Evolutionary conservation across 129 eudicot species (phyloP).

Genomic region (Helianthus annuus): DNA sequence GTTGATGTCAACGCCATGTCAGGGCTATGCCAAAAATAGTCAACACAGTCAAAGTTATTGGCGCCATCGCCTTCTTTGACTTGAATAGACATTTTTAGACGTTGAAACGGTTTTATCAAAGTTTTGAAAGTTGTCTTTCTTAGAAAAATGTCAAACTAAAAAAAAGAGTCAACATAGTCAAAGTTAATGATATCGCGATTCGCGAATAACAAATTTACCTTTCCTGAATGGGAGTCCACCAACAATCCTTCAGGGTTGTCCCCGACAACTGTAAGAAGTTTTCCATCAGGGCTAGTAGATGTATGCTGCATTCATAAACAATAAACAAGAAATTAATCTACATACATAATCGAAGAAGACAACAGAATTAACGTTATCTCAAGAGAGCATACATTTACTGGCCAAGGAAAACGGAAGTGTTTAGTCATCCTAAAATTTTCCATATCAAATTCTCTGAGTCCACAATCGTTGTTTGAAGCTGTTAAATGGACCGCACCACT

Average conservation of each 20-base stretch:
- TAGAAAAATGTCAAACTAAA: not conserved
- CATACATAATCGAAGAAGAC: not conserved
- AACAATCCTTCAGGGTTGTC: constrained; percentile 69
- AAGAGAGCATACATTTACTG: constrained; percentile 60
- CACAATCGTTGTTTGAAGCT: constrained; percentile 86
- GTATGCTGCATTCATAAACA: constrained; percentile 64
- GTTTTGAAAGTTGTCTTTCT: not conserved
- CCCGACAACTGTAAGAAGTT: constrained; percentile 68
- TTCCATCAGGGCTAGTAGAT: constrained; percentile 74
- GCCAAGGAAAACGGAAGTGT: constrained; percentile 78
- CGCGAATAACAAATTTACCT: constrained; percentile 44
- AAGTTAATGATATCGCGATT: not conserved
- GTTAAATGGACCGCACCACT: constrained; percentile 85
- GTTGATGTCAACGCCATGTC: not conserved
- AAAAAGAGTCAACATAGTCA: not conserved
- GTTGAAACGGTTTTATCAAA: not conserved
- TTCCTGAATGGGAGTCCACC: constrained; percentile 71
- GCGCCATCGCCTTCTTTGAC: not conserved
- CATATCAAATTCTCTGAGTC: constrained; percentile 77
- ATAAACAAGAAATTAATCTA: not conserved
- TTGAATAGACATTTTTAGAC: not conserved
- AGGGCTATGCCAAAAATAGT: not conserved
- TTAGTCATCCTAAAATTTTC: constrained; percentile 64
- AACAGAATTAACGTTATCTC: not conserved
- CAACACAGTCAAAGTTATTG: not conserved